phyloP scores from a whole-genome alignment of 2,329 filamentous ascomycete species.

The Teratosphaeriaceae sp. region DNA sequence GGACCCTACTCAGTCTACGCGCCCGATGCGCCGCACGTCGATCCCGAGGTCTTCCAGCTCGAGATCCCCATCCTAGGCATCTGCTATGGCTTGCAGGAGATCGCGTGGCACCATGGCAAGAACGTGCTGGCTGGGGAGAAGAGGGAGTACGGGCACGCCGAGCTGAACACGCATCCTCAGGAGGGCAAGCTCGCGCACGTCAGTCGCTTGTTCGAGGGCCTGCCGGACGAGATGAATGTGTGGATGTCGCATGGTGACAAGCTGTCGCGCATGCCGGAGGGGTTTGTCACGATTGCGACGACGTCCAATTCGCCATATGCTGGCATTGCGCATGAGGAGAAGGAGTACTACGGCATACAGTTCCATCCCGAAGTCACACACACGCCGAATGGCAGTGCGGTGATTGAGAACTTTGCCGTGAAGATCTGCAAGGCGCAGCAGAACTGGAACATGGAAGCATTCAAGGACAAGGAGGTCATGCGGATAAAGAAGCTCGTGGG shows the following conservation, averaged over 20 bases:
- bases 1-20: constrained; percentile 78
- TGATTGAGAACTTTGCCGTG: constrained; percentile 79
- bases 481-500: constrained; percentile 80
- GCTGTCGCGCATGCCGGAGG: constrained; percentile 64
- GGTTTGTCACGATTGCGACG: constrained; percentile 66
- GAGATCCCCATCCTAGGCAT: constrained; percentile 56
- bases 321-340: constrained; percentile 64
- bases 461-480: constrained; percentile 71
- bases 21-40: constrained; percentile 67
- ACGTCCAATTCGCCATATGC: constrained; percentile 74
- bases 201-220: constrained; percentile 69
- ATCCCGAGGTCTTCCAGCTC: constrained; percentile 74
- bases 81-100: constrained; percentile 63
- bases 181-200: constrained; percentile 54
- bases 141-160: constrained; percentile 65
- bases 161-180: constrained; percentile 51
- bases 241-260: constrained; percentile 93
- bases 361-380: constrained; percentile 84
- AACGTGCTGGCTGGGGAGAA: constrained; percentile 64
- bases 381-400: constrained; percentile 59
- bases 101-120: constrained; percentile 62
- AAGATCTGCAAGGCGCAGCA: constrained; percentile 69
- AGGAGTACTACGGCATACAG: constrained; percentile 74
- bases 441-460: constrained; percentile 82
- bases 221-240: constrained; percentile 64